phyloP scores from a whole-genome alignment of 495 filamentous ascomycete genomes.

The Xylaria sp. region DNA sequence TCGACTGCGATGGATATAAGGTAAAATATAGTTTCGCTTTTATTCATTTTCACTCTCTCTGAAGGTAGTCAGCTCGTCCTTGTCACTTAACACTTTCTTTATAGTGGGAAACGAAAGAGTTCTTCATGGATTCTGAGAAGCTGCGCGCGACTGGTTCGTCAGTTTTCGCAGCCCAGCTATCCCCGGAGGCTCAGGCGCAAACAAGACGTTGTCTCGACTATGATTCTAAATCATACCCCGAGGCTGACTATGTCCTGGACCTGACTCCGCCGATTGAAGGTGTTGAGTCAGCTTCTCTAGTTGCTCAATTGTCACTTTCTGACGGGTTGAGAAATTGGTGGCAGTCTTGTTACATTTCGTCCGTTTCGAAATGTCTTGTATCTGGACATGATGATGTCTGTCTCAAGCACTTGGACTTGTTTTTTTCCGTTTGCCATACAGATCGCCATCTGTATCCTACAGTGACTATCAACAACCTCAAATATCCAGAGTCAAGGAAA shows the following conservation, averaged over 20 bases:
- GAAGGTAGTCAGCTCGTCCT: neutral
- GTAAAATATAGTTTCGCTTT: conserved; percentile 21
- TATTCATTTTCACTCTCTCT: too few relatives aligned
- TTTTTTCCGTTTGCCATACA: neutral
- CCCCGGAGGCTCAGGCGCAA: conserved; percentile 46
- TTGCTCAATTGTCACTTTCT: conserved; percentile 65
- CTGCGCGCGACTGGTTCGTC: conserved; percentile 56
- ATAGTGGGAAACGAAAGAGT: conserved; percentile 43
- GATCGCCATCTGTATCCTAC: neutral
- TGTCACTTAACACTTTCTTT: conserved; percentile 23
- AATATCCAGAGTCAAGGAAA: conserved; percentile 33
- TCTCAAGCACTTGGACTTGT: conserved; percentile 22
- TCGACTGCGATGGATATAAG: conserved; percentile 34
- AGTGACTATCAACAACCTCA: conserved; percentile 26
- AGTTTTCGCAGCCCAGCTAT: conserved; percentile 57
- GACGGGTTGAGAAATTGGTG: conserved; percentile 57
- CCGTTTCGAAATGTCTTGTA: conserved; percentile 25
- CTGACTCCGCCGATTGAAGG: conserved; percentile 66
- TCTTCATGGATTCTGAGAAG: conserved; percentile 54
- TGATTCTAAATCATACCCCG: neutral
- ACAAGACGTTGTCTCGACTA: conserved; percentile 13
- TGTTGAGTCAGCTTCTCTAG: conserved; percentile 63
- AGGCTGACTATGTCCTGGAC: conserved; percentile 59
- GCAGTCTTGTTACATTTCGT: conserved; percentile 38
- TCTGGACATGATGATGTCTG: conserved; percentile 40